These are phyloP conservation scores for Alternaria alternata DNA, from an alignment of 2,329 filamentous ascomycete genomes.

Conservation along the genomic window DNA sequence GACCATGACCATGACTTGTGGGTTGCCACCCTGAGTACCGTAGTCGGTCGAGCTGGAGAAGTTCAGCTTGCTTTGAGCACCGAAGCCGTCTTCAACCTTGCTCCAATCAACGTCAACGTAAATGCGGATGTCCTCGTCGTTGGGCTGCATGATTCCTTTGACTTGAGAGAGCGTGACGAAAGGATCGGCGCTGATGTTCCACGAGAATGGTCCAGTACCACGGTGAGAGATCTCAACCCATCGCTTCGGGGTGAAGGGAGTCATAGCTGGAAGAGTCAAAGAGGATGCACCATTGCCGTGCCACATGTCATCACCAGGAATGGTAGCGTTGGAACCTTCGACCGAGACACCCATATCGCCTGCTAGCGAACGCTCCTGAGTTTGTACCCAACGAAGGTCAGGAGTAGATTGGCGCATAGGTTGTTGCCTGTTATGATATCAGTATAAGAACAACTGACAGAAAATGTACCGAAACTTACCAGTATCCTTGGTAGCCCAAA, in stretches of 20 bases:
- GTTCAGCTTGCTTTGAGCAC: constrained; percentile 44
- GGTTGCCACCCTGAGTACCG: constrained; percentile 47
- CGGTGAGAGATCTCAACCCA: constrained; percentile 50
- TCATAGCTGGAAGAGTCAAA: constrained; percentile 41
- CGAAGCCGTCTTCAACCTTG: constrained; percentile 35
- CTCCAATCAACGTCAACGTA: constrained; percentile 51
- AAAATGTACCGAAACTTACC: constrained; percentile 47
- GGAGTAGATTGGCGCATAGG: constrained; percentile 75
- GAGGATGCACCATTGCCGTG: constrained; percentile 58
- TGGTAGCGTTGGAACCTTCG: constrained; percentile 71
- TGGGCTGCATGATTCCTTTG: constrained; percentile 42
- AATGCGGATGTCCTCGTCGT: constrained; percentile 44
- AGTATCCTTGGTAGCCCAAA: constrained; percentile 52
- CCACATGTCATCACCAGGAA: constrained; percentile 72
- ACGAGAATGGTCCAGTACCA: constrained; percentile 42
- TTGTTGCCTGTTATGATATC: constrained; percentile 64
- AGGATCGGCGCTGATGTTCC: constrained; percentile 50
- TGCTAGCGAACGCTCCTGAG: constrained; percentile 64
- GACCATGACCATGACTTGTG: constrained; percentile 42
- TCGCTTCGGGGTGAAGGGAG: constrained; percentile 46
- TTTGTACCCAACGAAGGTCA: constrained; percentile 67
- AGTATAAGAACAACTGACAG: neutral
- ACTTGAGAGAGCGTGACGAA: constrained; percentile 47
- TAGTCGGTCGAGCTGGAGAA: constrained; percentile 47
- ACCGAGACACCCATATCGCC: constrained; percentile 71